phyloP scores from a whole-genome alignment of 371 early-diverging fungal species.

The Rhizopus delemar region DNA sequence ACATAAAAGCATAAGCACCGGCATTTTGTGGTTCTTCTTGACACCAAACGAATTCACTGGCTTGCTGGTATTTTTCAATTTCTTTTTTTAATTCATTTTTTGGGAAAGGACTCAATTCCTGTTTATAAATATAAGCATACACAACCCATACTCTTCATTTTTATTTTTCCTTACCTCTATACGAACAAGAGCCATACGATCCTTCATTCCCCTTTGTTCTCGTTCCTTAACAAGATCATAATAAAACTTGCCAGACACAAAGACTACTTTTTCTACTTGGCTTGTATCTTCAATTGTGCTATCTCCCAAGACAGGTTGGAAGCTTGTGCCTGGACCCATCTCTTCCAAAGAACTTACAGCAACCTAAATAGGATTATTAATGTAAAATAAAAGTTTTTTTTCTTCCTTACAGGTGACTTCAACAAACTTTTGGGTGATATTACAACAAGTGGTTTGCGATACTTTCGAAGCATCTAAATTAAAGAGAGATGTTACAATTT shows the following conservation, averaged over 20 bases:
- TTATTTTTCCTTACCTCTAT: conserved; percentile 54
- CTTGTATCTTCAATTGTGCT: conserved; percentile 35
- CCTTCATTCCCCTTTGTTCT: conserved; percentile 59
- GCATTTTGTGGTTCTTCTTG: conserved; percentile 97
- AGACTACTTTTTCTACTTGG: conserved; percentile 73
- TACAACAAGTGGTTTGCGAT: conserved; percentile 91
- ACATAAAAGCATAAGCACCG: conserved; percentile 87
- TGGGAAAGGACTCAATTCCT: conserved; percentile 93
- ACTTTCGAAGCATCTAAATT: conserved; percentile 70
- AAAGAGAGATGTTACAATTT: neutral
- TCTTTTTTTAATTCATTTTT: conserved; percentile 64
- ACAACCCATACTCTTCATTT: too few relatives aligned
- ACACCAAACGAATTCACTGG: conserved; percentile 81
- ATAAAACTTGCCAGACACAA: conserved; percentile 90
- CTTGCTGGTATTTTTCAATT: conserved; percentile 64
- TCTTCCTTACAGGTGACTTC: conserved; percentile 42
- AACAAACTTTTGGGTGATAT: conserved; percentile 87
- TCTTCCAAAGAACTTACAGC: conserved; percentile 79
- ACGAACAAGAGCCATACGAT: conserved; percentile 80
- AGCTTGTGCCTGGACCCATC: conserved; percentile 82
- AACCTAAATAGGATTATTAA: conserved; percentile 26
- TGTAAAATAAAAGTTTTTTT: neutral
- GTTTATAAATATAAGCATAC: too few relatives aligned
- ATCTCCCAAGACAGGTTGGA: conserved; percentile 81
- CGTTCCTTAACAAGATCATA: conserved; percentile 87